A percentile compares a stretch with the other conserved stretches of the same genome.
Conservation (phyloP, 2,329 filamentous ascomycete genomes). For the Epichloe hybrida region DNA sequence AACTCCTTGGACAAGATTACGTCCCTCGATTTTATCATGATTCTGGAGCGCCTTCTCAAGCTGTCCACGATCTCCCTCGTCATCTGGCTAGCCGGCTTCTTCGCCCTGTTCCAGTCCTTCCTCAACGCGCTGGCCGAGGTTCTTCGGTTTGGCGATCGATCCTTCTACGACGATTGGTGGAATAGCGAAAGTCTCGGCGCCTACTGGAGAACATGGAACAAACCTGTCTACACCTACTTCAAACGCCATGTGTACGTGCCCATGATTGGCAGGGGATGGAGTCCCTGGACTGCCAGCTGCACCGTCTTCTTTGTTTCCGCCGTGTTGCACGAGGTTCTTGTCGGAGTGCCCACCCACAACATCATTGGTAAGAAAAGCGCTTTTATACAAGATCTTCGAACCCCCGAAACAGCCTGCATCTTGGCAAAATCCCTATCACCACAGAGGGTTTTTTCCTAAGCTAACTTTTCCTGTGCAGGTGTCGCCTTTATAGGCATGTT, state of each 20-base stretch:
- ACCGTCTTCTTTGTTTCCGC: constrained; percentile 83
- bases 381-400: too few species aligned
- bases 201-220: constrained; percentile 97
- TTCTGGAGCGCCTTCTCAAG: constrained; percentile 84
- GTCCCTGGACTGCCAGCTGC: constrained; percentile 53
- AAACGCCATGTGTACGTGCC: constrained; percentile 86
- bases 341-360: constrained; percentile 90
- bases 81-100: constrained; percentile 96
- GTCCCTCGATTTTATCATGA: constrained; percentile 64
- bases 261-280: constrained; percentile 72
- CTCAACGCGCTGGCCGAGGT: constrained; percentile 87
- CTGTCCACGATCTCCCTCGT: constrained; percentile 88
- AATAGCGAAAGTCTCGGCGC: constrained; percentile 73
- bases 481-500: constrained; percentile 94
- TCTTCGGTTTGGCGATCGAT: constrained; percentile 77
- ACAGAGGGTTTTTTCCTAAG: not conserved
- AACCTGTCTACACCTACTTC: constrained; percentile 95
- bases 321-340: constrained; percentile 78
- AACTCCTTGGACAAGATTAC: constrained; percentile 86
- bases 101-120: constrained; percentile 85
- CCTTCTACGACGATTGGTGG: constrained; percentile 98
- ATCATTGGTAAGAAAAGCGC: constrained; percentile 51
- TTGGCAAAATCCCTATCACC: too few species aligned
- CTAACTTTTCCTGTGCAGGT: constrained; percentile 32
- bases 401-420: too few species aligned